Conservation (phyloP, 2,329 filamentous ascomycete genomes). For the Grosmannia huntii region DNA sequence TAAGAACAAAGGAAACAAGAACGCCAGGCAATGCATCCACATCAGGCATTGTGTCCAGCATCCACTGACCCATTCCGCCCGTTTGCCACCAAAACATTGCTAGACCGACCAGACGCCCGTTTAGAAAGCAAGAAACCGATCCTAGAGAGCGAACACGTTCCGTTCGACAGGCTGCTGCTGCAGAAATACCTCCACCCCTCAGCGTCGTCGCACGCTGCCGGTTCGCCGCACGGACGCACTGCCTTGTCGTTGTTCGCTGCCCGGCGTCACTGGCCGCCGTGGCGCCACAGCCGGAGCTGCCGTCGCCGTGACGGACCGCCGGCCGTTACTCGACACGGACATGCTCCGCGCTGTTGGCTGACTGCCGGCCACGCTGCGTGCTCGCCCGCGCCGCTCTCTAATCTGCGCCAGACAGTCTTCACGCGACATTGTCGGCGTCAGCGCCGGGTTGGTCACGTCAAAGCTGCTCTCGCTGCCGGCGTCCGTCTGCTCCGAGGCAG, state of each 20-base stretch:
- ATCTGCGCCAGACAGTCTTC: constrained; percentile 68
- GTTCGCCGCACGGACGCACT: constrained; percentile 9
- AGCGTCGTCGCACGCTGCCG: constrained; percentile 5
- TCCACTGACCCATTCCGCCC: too few relatives aligned
- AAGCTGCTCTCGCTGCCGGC: constrained; percentile 26
- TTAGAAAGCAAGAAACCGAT: too few relatives aligned
- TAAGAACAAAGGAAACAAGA: not conserved
- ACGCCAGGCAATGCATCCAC: not conserved
- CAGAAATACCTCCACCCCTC: too few relatives aligned
- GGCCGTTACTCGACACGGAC: not conserved
- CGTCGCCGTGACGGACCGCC: not conserved
- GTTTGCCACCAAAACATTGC: too few relatives aligned
- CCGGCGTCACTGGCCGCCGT: constrained; percentile 10
- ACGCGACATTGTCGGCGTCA: constrained; percentile 54
- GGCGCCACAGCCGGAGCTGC: not conserved
- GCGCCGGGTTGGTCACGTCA: constrained; percentile 39
- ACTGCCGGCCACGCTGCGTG: constrained; percentile 43
- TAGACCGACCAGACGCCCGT: not conserved
- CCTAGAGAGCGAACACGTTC: too few relatives aligned
- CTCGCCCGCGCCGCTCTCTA: constrained; percentile 56
- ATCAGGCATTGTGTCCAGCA: not conserved
- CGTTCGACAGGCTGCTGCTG: too few relatives aligned
- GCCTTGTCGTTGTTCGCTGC: constrained; percentile 10
- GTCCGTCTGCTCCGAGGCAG: not conserved
- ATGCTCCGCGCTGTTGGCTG: not conserved